phyloP scores from a whole-genome alignment of 768 basidiomycete genomes.

The Suillus bovinus region DNA sequence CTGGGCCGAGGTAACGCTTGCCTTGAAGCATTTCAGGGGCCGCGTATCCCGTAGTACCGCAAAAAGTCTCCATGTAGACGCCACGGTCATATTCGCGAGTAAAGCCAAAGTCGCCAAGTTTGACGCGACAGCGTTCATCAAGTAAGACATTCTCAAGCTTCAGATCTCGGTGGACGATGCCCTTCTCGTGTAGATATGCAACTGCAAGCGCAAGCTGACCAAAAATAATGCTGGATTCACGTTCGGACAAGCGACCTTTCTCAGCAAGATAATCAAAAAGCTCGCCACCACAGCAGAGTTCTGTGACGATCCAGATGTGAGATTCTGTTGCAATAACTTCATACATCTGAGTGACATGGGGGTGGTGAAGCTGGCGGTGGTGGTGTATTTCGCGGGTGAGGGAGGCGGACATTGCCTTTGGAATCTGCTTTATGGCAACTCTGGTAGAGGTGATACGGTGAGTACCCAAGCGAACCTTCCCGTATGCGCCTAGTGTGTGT shows the following conservation, averaged over 20 bases:
- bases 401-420: constrained; percentile 87
- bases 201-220: constrained; percentile 96
- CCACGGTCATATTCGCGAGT: constrained; percentile 87
- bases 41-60: constrained; percentile 93
- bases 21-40: constrained; percentile 91
- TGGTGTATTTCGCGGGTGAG: constrained; percentile 98
- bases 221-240: constrained; percentile 85
- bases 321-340: constrained; percentile 98
- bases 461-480: constrained; percentile 92
- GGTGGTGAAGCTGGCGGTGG: constrained; percentile 95
- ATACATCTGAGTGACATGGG: constrained; percentile 92
- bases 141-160: constrained; percentile 95
- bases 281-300: constrained; percentile 96
- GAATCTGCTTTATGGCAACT: constrained; percentile 97
- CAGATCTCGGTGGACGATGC: constrained; percentile 94
- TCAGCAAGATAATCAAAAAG: constrained; percentile 98
- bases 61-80: constrained; percentile 85
- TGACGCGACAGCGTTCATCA: constrained; percentile 88
- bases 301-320: constrained; percentile 95
- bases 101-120: constrained; percentile 94
- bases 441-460: constrained; percentile 90
- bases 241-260: constrained; percentile 83
- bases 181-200: constrained; percentile 87
- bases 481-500: constrained; percentile 75
- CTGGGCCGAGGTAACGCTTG: constrained; percentile 87